Evolutionary conservation across 2,329 filamentous ascomycete genomes (phyloP).

Genomic region (Paecilomyces variotii): DNA sequence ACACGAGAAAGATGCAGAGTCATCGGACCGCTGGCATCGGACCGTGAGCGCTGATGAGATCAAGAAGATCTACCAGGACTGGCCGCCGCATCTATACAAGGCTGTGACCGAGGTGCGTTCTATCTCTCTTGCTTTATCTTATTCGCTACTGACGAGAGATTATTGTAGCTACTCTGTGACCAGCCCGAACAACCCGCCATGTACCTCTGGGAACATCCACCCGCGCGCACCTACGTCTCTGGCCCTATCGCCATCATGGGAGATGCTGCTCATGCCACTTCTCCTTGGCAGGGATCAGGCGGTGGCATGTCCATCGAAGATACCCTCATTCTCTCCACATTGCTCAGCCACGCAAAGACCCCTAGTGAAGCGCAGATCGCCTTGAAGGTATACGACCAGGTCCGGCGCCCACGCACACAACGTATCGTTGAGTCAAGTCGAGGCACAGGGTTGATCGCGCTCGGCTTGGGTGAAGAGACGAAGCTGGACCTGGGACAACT

Average conservation of each 20-base stretch:
- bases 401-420: conserved; percentile 38
- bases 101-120: neutral
- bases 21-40: conserved; percentile 1
- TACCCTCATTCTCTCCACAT: conserved; percentile 22
- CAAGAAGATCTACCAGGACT: conserved; percentile 2
- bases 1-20: conserved; percentile 1
- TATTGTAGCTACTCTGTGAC: neutral
- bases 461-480: neutral
- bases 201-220: conserved; percentile 5
- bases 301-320: conserved; percentile 33
- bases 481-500: neutral
- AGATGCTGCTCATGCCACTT: conserved; percentile 32
- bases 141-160: neutral
- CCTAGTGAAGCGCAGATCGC: conserved; percentile 13
- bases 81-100: neutral
- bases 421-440: conserved; percentile 39
- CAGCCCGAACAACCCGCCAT: conserved; percentile 1
- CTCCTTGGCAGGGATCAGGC: conserved; percentile 30
- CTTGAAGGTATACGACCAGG: conserved; percentile 40
- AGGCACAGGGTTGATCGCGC: neutral
- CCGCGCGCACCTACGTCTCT: neutral
- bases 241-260: conserved; percentile 20
- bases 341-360: conserved; percentile 14
- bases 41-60: conserved; percentile 1
- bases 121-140: neutral